Evolutionary conservation across 176 grass and related monocot species (phyloP).

Genomic region (Avena eriantha): DNA sequence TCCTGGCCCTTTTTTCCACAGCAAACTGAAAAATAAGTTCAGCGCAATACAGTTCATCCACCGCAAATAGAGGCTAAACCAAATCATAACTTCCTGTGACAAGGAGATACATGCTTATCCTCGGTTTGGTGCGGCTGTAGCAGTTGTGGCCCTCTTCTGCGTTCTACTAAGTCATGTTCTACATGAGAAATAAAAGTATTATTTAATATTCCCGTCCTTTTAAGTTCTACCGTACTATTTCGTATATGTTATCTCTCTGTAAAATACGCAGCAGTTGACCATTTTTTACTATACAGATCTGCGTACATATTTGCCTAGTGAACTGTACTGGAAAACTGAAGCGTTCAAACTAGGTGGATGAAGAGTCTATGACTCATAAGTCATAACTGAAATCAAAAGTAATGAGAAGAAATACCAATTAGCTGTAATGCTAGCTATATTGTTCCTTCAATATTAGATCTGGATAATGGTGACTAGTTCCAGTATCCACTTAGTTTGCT

Average conservation of each 20-base stretch:
- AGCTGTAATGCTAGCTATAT: not conserved
- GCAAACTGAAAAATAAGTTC: not conserved
- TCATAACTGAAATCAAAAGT: not conserved
- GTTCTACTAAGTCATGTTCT: too few species aligned
- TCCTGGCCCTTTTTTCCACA: not conserved
- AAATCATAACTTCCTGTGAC: not conserved
- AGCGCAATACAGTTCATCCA: not conserved
- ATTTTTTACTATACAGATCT: not conserved
- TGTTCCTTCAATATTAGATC: not conserved
- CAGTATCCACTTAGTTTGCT: not conserved
- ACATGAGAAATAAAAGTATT: not conserved
- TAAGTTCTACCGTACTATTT: not conserved
- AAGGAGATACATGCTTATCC: not conserved
- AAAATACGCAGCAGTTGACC: not conserved
- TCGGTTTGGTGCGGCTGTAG: not conserved
- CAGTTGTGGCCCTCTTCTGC: not conserved
- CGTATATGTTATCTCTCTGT: not conserved
- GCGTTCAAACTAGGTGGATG: conserved; percentile 32
- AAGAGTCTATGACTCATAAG: not conserved
- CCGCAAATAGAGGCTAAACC: not conserved
- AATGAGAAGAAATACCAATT: not conserved
- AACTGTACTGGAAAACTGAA: conserved; percentile 13
- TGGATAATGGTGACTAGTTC: not conserved
- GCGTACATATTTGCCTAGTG: not conserved
- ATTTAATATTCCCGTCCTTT: not conserved